A percentile compares a stretch with the other conserved stretches of the same genome.
Conservation (phyloP, 768 basidiomycete genomes). For the Tubosaeta brunneosetosa region DNA sequence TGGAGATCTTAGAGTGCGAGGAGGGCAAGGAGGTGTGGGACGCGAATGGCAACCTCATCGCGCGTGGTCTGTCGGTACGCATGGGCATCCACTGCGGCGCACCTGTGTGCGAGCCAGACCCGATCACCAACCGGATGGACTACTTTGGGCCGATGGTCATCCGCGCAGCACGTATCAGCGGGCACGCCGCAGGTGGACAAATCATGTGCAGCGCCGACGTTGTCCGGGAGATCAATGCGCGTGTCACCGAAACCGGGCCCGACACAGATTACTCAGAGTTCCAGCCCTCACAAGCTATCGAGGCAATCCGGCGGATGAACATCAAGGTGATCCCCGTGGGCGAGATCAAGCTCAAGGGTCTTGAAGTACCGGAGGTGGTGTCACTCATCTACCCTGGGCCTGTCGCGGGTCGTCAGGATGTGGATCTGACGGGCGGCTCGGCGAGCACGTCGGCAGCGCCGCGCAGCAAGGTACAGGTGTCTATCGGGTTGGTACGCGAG, state of each 20-base stretch:
- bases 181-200: conserved; percentile 85
- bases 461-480: conserved; percentile 52
- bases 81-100: conserved; percentile 96
- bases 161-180: conserved; percentile 80
- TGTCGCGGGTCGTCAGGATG: conserved; percentile 65
- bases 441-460: conserved; percentile 6
- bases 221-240: conserved; percentile 70
- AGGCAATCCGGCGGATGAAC: conserved; percentile 70
- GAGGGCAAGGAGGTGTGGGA: conserved; percentile 83
- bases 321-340: conserved; percentile 72
- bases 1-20: conserved; percentile 88
- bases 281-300: conserved; percentile 59
- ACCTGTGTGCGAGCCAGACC: conserved; percentile 88
- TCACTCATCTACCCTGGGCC: conserved; percentile 79
- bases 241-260: conserved; percentile 48
- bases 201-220: conserved; percentile 90
- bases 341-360: conserved; percentile 89
- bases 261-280: conserved; percentile 58
- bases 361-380: conserved; percentile 85
- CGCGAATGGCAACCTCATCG: conserved; percentile 58
- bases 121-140: conserved; percentile 92
- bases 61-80: conserved; percentile 86
- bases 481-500: conserved; percentile 68
- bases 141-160: conserved; percentile 98
- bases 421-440: conserved; percentile 35